Evolutionary conservation across 768 basidiomycete species (phyloP).

Genomic region (Lactarius indigo): DNA sequence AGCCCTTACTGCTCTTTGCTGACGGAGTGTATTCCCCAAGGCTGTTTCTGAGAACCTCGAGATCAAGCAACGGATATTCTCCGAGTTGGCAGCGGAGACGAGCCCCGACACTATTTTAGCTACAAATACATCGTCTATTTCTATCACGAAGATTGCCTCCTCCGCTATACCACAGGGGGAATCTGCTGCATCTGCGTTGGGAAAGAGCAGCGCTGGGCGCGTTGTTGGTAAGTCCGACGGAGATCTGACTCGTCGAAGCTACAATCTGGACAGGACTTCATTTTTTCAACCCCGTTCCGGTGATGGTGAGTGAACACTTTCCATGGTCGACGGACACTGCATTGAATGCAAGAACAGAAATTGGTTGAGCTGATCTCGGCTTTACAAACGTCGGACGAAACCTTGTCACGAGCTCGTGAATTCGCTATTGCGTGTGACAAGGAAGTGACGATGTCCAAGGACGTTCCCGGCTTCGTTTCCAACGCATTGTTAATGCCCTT

Average conservation of each 20-base stretch:
- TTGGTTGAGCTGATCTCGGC: conserved; percentile 94
- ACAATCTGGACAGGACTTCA: conserved; percentile 57
- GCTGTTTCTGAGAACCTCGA: conserved; percentile 83
- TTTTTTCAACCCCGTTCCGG: conserved; percentile 96
- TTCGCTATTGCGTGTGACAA: conserved; percentile 92
- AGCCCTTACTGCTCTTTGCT: background rate
- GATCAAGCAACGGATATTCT: conserved; percentile 78
- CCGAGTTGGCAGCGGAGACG: conserved; percentile 60
- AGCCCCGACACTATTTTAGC: conserved; percentile 78
- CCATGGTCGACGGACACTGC: background rate
- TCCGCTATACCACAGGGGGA: conserved; percentile 60
- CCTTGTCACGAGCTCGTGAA: conserved; percentile 67
- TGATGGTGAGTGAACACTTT: conserved; percentile 61
- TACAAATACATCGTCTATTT: conserved; percentile 91
- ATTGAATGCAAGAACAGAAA: conserved; percentile 44
- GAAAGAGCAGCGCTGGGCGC: conserved; percentile 60
- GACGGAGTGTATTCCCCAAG: conserved; percentile 35
- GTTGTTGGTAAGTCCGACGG: conserved; percentile 64
- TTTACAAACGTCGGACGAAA: conserved; percentile 80
- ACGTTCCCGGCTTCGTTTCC: conserved; percentile 94
- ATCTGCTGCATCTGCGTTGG: conserved; percentile 57
- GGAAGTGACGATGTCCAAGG: conserved; percentile 87
- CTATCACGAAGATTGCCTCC: conserved; percentile 90
- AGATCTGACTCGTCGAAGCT: conserved; percentile 8
- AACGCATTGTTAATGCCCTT: conserved; percentile 96